Base-by-base conservation (phyloP, 352 stramenopile species). In the Phytophthora hibernalis region DNA sequence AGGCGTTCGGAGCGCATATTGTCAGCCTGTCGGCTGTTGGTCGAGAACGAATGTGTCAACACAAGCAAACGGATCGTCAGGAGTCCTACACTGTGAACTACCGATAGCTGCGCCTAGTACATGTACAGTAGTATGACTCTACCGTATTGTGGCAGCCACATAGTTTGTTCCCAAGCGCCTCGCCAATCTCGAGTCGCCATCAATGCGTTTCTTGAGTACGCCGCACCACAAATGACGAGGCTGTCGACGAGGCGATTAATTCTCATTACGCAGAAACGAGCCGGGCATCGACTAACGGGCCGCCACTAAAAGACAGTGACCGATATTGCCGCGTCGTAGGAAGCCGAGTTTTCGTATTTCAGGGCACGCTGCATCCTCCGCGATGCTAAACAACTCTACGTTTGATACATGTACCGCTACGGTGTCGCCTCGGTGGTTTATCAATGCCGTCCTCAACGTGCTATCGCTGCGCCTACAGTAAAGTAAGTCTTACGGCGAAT, bases 271-370 rank as follows among this genome's bases (percentile, higher is more conserved):
- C 24, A 28, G 24, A 31, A 31, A 31, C 24, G 5, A 28, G 24
- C 2, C 24, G 24, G 5, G 30, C 28, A 30, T 63, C 55, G 55
- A 63, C 31, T 63, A 63, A 54, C 22, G 33, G 11, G 33, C 28
- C 13, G 33, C 10, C 30, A n/a, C 13, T 22, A n/a, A 48, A 33
- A 55, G 54, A 55, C 38, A 30, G 21, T 40, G 33, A 35, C 31
- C 21, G 10, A 18, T 20, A 33, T 63, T 24, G 55, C 55, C 43
- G 53, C 21, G 53, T 61, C 15, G 53, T 42, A 42, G 50, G 22
- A 6, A 37, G 54, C 6, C 9, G 16, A 62, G 54, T 62, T 33
- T 47, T 42, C 44, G 54, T 62, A 47, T 62, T 62, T 62, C 54
- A 35, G 43, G 31, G 11, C 54, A 47, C 54, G 30, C 43, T 54